Evolutionary conservation across 2,329 filamentous ascomycete genomes (phyloP).

Genomic region (Biscogniauxia marginata): DNA sequence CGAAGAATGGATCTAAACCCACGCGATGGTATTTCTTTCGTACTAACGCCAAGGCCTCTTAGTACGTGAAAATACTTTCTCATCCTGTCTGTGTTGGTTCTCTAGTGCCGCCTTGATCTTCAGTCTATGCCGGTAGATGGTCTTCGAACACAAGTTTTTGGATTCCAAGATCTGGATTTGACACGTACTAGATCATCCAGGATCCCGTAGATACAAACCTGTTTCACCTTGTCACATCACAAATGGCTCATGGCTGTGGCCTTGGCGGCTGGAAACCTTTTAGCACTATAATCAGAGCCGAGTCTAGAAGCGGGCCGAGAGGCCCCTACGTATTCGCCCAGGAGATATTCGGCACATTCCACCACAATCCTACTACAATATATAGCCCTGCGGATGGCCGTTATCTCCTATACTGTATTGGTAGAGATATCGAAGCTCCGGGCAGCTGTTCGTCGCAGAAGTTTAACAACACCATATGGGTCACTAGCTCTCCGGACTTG

Average conservation of each 20-base stretch:
- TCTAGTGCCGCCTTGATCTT: too few species aligned
- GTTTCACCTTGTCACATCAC: constrained; percentile 46
- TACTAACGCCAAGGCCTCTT: too few species aligned
- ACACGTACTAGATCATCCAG: too few species aligned
- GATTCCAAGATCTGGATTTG: too few species aligned
- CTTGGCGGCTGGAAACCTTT: constrained; percentile 47
- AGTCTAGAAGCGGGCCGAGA: constrained; percentile 41
- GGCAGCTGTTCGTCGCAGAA: constrained; percentile 26
- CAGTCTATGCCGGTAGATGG: too few species aligned
- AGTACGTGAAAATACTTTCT: too few species aligned
- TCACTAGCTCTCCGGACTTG: constrained; percentile 29
- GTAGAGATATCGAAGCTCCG: constrained; percentile 30
- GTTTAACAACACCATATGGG: constrained; percentile 32
- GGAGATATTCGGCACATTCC: constrained; percentile 41
- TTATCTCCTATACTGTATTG: constrained; percentile 47
- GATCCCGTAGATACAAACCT: constrained; percentile 37
- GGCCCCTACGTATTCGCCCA: constrained; percentile 44
- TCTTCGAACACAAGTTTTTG: too few species aligned
- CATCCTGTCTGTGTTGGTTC: too few species aligned
- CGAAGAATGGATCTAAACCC: too few species aligned
- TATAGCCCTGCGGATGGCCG: constrained; percentile 43
- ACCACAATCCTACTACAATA: constrained; percentile 45
- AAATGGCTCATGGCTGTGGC: constrained; percentile 46
- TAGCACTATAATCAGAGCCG: constrained; percentile 44
- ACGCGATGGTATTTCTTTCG: too few species aligned